Conservation (phyloP, 352 stramenopile genomes). For the Phytophthora constricta region DNA sequence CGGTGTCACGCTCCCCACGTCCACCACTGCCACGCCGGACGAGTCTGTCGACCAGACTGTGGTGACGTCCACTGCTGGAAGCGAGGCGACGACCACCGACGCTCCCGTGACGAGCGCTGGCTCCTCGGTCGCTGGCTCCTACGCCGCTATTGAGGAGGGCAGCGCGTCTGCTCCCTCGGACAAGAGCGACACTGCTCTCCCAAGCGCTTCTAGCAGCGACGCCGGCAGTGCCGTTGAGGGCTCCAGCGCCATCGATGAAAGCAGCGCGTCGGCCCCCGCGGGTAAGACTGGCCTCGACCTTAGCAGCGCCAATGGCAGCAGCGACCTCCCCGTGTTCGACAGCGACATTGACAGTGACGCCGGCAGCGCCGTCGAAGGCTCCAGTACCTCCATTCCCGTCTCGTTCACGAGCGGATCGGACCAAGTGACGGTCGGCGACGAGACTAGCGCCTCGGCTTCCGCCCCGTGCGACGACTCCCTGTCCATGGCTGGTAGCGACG, state of each 20-base stretch:
- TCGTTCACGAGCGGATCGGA: background rate
- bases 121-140: conserved; percentile 21
- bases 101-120: conserved; percentile 7
- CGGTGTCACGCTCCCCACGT: conserved; percentile 13
- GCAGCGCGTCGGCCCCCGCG: conserved; percentile 10
- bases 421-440: conserved; percentile 2
- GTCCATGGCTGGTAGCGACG: conserved; percentile 20
- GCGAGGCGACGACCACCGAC: background rate
- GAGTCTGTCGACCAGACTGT: conserved; percentile 18
- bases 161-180: conserved; percentile 1
- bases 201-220: conserved; percentile 20
- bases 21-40: conserved; percentile 19
- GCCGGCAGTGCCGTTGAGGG: conserved; percentile 20
- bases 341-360: background rate
- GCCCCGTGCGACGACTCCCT: conserved; percentile 12
- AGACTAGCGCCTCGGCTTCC: conserved; percentile 1
- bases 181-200: conserved; percentile 29
- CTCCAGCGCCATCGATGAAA: conserved; percentile 19
- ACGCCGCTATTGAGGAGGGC: conserved; percentile 10
- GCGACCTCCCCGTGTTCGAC: too few species aligned
- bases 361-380: background rate
- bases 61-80: background rate
- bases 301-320: conserved; percentile 9
- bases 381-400: background rate
- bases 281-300: background rate